Evolutionary conservation across 1,284 basidiomycete species (phyloP).

Genomic region (Cryptococcus depauperatus): DNA sequence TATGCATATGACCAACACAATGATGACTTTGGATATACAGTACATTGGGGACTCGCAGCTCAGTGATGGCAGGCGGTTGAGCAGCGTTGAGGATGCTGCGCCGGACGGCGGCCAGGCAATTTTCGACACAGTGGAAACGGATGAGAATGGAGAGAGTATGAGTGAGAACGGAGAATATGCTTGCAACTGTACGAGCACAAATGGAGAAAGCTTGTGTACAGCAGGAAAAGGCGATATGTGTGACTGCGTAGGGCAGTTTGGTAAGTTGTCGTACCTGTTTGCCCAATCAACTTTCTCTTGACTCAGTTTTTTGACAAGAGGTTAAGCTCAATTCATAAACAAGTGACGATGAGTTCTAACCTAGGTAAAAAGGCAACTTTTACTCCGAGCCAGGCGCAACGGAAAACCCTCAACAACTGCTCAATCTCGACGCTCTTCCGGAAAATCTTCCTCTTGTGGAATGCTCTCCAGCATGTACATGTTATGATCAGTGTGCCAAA

Average conservation of each 20-base stretch:
- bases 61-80: constrained; percentile 15
- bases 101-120: too few species aligned
- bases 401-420: constrained; percentile 1
- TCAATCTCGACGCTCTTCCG: constrained; percentile 25
- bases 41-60: constrained; percentile 21
- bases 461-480: constrained; percentile 19
- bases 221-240: constrained; percentile 16
- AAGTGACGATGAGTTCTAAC: background rate
- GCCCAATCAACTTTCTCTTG: background rate
- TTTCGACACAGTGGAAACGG: too few species aligned
- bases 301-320: background rate
- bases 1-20: background rate
- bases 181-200: constrained; percentile 10
- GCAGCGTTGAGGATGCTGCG: too few species aligned
- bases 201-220: constrained; percentile 2
- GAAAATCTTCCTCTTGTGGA: constrained; percentile 24
- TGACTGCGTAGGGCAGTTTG: constrained; percentile 25
- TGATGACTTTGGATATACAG: too few species aligned
- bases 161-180: constrained; percentile 1
- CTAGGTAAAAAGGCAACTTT: constrained; percentile 24
- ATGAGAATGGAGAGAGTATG: too few species aligned
- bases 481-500: constrained; percentile 17
- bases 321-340: background rate
- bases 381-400: constrained; percentile 9
- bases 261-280: constrained; percentile 9